Evolutionary conservation across 2,329 filamentous ascomycete species (phyloP), one percentile per base, ranked within the genome.

Genomic region (Calonectria naviculata): DNA sequence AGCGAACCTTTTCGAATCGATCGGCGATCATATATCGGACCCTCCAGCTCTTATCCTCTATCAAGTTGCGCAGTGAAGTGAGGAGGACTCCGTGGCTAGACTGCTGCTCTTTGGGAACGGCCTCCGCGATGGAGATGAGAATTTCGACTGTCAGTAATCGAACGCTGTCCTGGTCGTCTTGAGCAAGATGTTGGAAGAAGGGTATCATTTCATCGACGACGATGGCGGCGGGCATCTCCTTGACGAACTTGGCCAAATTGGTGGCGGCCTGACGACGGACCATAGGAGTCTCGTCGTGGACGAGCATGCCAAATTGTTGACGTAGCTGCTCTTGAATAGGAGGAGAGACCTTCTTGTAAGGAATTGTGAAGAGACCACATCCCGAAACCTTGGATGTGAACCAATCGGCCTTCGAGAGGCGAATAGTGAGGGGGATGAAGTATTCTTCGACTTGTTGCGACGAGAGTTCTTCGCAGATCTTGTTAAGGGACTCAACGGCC

Each of bases 1-100:
- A 38, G 24, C 64, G 29, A 54, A 78, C 95, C 93, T 98, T 98
- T 85, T 99, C 97, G 81, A 98, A 99, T 82, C 95, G 92, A 84
- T 99, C 97, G 60, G 97, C 97, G 78, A 99, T 97, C 97, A 99
- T 99, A 85, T 98, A 99, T 82, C 97, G 92, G 71, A 99, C 97
- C 81, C 97, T 92, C 97, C 97, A 99, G 87, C 97, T 98, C 91
- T 98, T 99, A 84, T 99, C 97, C 80, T 98, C 97, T 85, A 99
- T 98, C 81, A 99, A 85, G 85, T 91, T 97, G 79, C 97, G 93
- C 80, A 99, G 87, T 54, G 96, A 95, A 62, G 94, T 96, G 80
- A 99, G 88, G 69, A 99, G 87, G 68, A 98, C 95, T 65, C 96
- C 97, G 81, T 98, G 96, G 85, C 95, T 98, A 54, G 95, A 93